phyloP scores from a whole-genome alignment of 352 stramenopile species.

The Phytophthora boehmeriae region DNA sequence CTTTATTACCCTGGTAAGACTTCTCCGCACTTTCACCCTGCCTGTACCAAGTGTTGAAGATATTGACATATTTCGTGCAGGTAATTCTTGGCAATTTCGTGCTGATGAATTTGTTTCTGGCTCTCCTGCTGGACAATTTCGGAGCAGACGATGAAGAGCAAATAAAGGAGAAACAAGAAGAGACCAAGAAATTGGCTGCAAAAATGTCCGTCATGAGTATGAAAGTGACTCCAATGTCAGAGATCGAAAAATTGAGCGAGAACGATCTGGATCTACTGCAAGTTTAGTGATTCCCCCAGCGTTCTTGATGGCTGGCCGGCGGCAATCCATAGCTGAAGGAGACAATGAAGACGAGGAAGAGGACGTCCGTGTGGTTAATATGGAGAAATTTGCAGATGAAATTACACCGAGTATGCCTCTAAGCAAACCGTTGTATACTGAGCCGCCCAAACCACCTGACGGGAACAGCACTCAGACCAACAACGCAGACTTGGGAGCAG shows the following conservation, averaged over 20 bases:
- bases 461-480: too few relatives aligned
- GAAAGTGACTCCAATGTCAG: constrained; percentile 48
- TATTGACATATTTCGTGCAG: constrained; percentile 18
- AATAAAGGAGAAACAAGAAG: constrained; percentile 51
- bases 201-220: constrained; percentile 68
- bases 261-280: too few relatives aligned
- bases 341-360: constrained; percentile 46
- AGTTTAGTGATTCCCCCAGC: constrained; percentile 10
- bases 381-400: constrained; percentile 38
- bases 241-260: constrained; percentile 11
- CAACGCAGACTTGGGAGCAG: neutral
- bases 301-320: constrained; percentile 14
- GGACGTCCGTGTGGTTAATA: constrained; percentile 32
- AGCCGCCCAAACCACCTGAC: constrained; percentile 11
- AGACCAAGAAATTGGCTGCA: constrained; percentile 52
- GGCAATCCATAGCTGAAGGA: constrained; percentile 32
- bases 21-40: neutral
- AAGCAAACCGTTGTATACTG: constrained; percentile 28
- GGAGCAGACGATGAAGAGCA: constrained; percentile 71
- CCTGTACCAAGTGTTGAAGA: neutral
- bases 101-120: constrained; percentile 95
- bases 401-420: constrained; percentile 29
- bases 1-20: constrained; percentile 81
- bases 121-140: constrained; percentile 93
- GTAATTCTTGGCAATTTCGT: constrained; percentile 92